phyloP scores from a whole-genome alignment of 257 asterid species.

The Knoxia roxburghii region DNA sequence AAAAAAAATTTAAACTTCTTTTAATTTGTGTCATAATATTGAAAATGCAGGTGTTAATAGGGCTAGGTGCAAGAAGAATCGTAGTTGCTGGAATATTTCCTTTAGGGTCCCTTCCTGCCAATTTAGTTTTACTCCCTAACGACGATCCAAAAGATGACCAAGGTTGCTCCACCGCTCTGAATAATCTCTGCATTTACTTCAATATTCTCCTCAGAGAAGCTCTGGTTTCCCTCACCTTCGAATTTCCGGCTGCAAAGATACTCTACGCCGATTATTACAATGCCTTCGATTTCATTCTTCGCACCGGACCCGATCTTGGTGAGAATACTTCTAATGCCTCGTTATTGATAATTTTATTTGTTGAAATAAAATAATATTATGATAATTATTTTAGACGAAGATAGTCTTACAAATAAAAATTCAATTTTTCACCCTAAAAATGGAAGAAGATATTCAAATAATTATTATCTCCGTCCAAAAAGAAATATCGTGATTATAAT shows the following conservation, averaged over 20 bases:
- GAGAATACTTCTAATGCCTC: too few species aligned
- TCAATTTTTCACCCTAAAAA: too few species aligned
- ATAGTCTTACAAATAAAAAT: too few species aligned
- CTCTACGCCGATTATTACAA: conserved; percentile 5
- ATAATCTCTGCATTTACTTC: background rate
- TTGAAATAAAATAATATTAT: too few species aligned
- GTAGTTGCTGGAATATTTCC: conserved; percentile 18
- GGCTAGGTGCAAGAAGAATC: background rate
- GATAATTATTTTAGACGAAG: too few species aligned
- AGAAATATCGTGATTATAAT: too few species aligned
- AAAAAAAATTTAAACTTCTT: too few species aligned
- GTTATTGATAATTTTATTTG: too few species aligned
- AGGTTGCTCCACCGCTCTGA: background rate
- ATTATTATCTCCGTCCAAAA: too few species aligned
- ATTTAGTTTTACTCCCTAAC: background rate
- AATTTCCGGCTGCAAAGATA: background rate
- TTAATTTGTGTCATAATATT: too few species aligned
- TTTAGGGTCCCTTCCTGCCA: conserved; percentile 7
- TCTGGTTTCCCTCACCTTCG: background rate
- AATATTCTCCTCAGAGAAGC: background rate
- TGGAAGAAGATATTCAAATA: too few species aligned
- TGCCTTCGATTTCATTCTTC: conserved; percentile 3
- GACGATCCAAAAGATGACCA: background rate
- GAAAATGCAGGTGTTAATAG: conserved; percentile 12
- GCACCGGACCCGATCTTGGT: conserved; percentile 10